Conservation (phyloP, 441 rosid genomes). For the Manihot esculenta region DNA sequence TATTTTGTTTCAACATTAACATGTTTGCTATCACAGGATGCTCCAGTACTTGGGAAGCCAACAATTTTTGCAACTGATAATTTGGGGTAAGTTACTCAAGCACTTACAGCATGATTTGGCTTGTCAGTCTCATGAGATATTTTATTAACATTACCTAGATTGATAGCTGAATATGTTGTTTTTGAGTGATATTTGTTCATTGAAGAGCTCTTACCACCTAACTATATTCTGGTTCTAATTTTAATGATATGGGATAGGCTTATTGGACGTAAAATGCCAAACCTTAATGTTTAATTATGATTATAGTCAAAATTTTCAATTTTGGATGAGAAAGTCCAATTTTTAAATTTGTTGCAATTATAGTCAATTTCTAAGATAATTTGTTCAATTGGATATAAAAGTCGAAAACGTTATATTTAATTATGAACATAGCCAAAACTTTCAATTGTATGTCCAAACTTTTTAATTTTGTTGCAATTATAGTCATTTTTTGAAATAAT, state of each 20-base stretch:
- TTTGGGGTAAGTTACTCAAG: conserved; percentile 59
- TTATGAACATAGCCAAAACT: no score
- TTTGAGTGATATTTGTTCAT: neutral
- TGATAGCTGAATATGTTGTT: neutral
- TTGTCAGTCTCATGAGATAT: neutral
- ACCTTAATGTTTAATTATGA: no score
- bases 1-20: neutral
- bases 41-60: conserved; percentile 91
- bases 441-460: no score
- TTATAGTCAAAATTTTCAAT: no score
- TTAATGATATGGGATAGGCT: neutral
- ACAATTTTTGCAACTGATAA: conserved; percentile 52
- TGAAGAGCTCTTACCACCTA: neutral
- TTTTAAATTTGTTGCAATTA: no score
- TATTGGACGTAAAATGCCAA: no score
- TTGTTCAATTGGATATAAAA: no score
- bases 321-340: no score
- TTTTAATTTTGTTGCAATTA: no score
- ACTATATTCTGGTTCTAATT: neutral
- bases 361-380: no score
- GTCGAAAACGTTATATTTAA: no score
- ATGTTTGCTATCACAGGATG: conserved; percentile 57
- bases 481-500: no score
- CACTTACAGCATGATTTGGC: neutral
- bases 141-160: neutral